Base-by-base conservation (phyloP, 768 basidiomycete species). In the Udeniomyces megalosporus region DNA sequence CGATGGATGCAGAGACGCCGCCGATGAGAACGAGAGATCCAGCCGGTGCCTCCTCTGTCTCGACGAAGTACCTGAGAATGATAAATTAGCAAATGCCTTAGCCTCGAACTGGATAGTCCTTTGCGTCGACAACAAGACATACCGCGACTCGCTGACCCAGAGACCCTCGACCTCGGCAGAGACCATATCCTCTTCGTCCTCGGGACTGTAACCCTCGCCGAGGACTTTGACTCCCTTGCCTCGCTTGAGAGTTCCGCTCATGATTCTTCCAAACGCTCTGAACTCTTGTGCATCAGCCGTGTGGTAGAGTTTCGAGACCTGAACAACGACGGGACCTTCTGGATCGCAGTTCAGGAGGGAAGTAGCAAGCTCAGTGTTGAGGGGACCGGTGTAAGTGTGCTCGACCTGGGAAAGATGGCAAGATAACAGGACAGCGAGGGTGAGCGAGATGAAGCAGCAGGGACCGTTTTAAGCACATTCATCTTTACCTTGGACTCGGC, bases 151-250 rank as follows among this genome's bases (percentile, higher is more conserved):
- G 70, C 81, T 82, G 61, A 97, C 82, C 88, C 90, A 88, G 20
- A 97, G 76, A 65, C 85, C 84, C 67, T 96, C 92, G 2, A 95
- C 81, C 2, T 77, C 80, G 15, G 81, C 82, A 65, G 82, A 83
- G 72, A 86, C 80, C 90, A 96, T 93, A 70, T 99, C 95, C 75
- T 99, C 95, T 75, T 97, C 93, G 67, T 99, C 95, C 69, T 96
- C 93, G n/a, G 88, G 87, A 15, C 91, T 93, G 73, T 92, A 99
- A 0, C 90, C 90, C 72, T 97, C 95, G 61, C 95, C 95, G 7
- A 99, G 78, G n/a, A 97, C 92, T 76, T 95, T 96, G 66, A 99
- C 78, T 35, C 83, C 78, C 78, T 81, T 79, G 14, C 90, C 90
- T 68, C 85, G 85, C 68, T 79, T 78, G 26, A 96, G 74, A 0